Evolutionary conservation across 2,329 filamentous ascomycete genomes (phyloP).

Genomic region (Sodiomyces alkalinus): DNA sequence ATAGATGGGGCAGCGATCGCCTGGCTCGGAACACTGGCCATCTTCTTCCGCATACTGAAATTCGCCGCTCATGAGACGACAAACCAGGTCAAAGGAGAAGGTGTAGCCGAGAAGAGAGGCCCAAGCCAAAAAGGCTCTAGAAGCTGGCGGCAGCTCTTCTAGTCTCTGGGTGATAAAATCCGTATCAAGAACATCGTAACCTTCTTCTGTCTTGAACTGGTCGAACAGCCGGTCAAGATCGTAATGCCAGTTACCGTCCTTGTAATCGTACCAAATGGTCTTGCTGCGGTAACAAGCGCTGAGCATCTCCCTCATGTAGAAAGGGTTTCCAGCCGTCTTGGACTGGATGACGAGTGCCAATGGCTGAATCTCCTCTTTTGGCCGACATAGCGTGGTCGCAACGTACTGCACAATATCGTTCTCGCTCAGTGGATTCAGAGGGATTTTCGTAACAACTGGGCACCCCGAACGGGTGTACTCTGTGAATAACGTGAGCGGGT

Average conservation of each 20-base stretch:
- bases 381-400: slow-evolving; percentile 61
- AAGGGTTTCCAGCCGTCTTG: slow-evolving; percentile 77
- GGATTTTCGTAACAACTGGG: slow-evolving; percentile 51
- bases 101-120: slow-evolving; percentile 66
- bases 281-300: slow-evolving; percentile 73
- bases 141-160: slow-evolving; percentile 55
- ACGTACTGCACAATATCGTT: slow-evolving; percentile 73
- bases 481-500: slow-evolving; percentile 13
- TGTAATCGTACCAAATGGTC: slow-evolving; percentile 86
- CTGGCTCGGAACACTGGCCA: slow-evolving; percentile 18
- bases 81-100: slow-evolving; percentile 73
- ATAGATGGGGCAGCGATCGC: slow-evolving; percentile 28
- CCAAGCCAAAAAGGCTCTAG: slow-evolving; percentile 75
- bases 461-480: slow-evolving; percentile 29
- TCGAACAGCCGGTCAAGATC: slow-evolving; percentile 76
- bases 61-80: slow-evolving; percentile 60
- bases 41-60: slow-evolving; percentile 46
- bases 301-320: slow-evolving; percentile 84
- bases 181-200: slow-evolving; percentile 64
- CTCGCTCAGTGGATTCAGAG: slow-evolving; percentile 60
- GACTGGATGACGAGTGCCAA: slow-evolving; percentile 77
- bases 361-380: slow-evolving; percentile 56
- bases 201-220: slow-evolving; percentile 65
- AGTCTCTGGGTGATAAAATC: slow-evolving; percentile 70
- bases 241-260: slow-evolving; percentile 66